Conservation (phyloP, 148 eudicot species). For the Cornus controversa region DNA sequence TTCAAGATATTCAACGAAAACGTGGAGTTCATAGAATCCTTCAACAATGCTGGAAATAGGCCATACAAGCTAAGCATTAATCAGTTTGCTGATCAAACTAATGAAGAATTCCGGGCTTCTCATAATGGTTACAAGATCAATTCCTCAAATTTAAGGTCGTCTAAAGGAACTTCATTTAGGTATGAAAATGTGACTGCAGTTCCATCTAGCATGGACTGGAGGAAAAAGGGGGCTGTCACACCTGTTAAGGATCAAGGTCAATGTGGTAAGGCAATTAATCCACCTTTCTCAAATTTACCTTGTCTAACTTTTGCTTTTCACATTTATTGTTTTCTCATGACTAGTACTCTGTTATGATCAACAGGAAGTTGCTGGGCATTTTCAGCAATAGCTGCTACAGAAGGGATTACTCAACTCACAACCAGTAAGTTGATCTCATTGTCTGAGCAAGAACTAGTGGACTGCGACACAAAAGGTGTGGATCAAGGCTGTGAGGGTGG, state of each 20-base stretch:
- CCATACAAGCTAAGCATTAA: conserved; percentile 29
- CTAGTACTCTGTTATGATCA: not conserved
- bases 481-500: conserved; percentile 18
- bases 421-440: conserved; percentile 17
- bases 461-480: conserved; percentile 13
- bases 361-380: conserved; percentile 30
- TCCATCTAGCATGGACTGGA: conserved; percentile 34
- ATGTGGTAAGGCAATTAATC: conserved; percentile 31
- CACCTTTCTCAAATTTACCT: not conserved
- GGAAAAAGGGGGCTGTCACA: conserved; percentile 28
- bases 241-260: conserved; percentile 32
- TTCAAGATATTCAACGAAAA: too few relatives aligned
- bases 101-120: conserved; percentile 26
- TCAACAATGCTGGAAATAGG: conserved; percentile 19
- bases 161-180: not conserved
- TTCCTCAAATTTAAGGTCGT: not conserved
- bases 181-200: conserved; percentile 15
- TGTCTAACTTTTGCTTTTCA: not conserved
- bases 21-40: conserved; percentile 20
- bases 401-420: conserved; percentile 14
- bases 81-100: conserved; percentile 31
- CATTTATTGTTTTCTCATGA: not conserved
- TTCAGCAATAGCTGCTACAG: conserved; percentile 22
- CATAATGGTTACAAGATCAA: conserved; percentile 25
- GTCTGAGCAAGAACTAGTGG: conserved; percentile 27